phyloP scores from a whole-genome alignment of 352 stramenopile genomes.

The Phytophthora foliorum region DNA sequence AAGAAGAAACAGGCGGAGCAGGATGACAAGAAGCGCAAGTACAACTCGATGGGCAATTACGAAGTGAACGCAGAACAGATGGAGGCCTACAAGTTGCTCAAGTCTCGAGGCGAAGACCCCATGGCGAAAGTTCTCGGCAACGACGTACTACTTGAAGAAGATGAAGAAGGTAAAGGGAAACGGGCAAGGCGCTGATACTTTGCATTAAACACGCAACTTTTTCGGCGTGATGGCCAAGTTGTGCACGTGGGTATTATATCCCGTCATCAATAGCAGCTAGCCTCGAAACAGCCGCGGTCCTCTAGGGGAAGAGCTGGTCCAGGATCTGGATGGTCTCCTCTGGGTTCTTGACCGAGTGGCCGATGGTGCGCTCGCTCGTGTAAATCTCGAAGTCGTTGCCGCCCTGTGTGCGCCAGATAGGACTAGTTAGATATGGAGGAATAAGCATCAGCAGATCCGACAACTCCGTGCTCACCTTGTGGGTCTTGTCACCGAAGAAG shows the following conservation, averaged over 20 bases:
- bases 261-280: constrained; percentile 21
- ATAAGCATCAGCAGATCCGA: constrained; percentile 3
- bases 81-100: constrained; percentile 95
- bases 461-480: constrained; percentile 69
- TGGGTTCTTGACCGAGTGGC: constrained; percentile 96
- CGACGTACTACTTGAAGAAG: constrained; percentile 57
- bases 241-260: constrained; percentile 18
- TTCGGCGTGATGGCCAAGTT: constrained; percentile 40
- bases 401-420: constrained; percentile 56
- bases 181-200: constrained; percentile 33
- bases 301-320: constrained; percentile 96
- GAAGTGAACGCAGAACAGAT: constrained; percentile 97
- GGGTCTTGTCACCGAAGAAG: constrained; percentile 99
- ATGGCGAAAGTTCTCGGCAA: constrained; percentile 94
- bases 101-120: constrained; percentile 90
- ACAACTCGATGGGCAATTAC: constrained; percentile 93
- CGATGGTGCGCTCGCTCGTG: constrained; percentile 95
- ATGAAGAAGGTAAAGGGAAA: constrained; percentile 36
- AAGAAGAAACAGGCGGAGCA: constrained; percentile 56
- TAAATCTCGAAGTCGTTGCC: constrained; percentile 99
- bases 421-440: constrained; percentile 13
- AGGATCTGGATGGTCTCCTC: constrained; percentile 98
- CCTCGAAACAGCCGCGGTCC: constrained; percentile 20
- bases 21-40: constrained; percentile 94
- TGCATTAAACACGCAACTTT: constrained; percentile 34